These are phyloP conservation scores for Coffea canephora DNA, from an alignment of 257 asterid genomes.

Conservation along the genomic window DNA sequence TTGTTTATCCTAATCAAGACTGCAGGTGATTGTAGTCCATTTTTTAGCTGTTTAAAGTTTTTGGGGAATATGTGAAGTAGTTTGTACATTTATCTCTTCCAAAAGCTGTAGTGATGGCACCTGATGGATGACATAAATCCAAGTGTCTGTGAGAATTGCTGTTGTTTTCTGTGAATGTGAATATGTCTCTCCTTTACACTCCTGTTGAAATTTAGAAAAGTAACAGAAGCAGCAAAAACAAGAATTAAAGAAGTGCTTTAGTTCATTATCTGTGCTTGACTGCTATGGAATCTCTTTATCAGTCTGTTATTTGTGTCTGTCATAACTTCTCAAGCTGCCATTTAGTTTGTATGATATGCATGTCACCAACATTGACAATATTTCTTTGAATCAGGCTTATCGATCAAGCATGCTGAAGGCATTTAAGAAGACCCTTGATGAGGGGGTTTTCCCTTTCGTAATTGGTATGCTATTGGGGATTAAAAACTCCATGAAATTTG, in stretches of 20 bases:
- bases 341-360: not conserved
- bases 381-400: slow-evolving; percentile 65
- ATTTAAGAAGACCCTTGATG: slow-evolving; percentile 95
- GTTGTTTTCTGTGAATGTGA: not conserved
- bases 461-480: slow-evolving; percentile 62
- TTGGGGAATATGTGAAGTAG: not conserved
- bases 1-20: not conserved
- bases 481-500: slow-evolving; percentile 19
- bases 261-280: not conserved
- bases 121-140: not conserved
- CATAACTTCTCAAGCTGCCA: not conserved
- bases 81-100: not conserved
- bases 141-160: not conserved
- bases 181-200: not conserved
- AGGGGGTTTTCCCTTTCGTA: slow-evolving; percentile 88
- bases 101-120: not conserved
- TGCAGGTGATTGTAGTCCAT: not conserved
- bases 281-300: too few relatives aligned
- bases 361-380: slow-evolving; percentile 17
- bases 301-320: not conserved
- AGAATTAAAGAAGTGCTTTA: not conserved
- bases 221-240: not conserved
- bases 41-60: not conserved
- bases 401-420: slow-evolving; percentile 99
- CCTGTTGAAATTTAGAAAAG: not conserved